Percentiles rank a stretch among this genome's conserved stretches.
These are phyloP conservation scores for Curvularia spicifera DNA, from an alignment of 2,329 filamentous ascomycete species.

Conservation along the genomic window DNA sequence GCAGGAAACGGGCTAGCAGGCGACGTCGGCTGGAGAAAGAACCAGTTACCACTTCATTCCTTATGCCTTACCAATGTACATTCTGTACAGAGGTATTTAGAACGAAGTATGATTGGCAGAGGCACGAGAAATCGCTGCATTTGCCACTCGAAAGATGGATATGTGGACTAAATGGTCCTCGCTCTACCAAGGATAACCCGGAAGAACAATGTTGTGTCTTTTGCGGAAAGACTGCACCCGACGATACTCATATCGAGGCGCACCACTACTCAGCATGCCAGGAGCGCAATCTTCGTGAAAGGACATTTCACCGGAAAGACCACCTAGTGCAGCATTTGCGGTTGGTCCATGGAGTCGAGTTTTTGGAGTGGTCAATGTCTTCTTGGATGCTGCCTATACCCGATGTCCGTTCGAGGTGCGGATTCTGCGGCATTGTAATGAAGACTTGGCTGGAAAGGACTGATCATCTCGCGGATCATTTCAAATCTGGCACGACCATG, in stretches of 20 bases:
- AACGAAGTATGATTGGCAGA: conserved; percentile 40
- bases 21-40: conserved; percentile 21
- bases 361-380: conserved; percentile 45
- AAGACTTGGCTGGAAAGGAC: conserved; percentile 31
- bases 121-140: conserved; percentile 41
- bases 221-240: conserved; percentile 22
- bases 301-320: conserved; percentile 41
- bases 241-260: conserved; percentile 25
- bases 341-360: conserved; percentile 33
- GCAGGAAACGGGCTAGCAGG: conserved; percentile 19
- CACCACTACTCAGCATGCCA: conserved; percentile 34
- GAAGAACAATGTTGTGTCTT: conserved; percentile 30
- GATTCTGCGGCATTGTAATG: conserved; percentile 33
- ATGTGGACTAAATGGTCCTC: conserved; percentile 27
- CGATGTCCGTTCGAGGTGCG: conserved; percentile 30
- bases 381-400: conserved; percentile 36
- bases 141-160: conserved; percentile 38
- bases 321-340: conserved; percentile 37
- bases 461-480: conserved; percentile 38
- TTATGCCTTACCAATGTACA: conserved; percentile 37
- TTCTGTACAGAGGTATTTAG: conserved; percentile 43
- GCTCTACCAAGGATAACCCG: conserved; percentile 18
- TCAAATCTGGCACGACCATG: conserved; percentile 33
- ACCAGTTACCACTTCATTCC: conserved; percentile 9
- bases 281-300: conserved; percentile 29